Percentiles rank a stretch among this genome's conserved stretches.
Evolutionary conservation across 176 grass and related monocot genomes (phyloP).

Genomic region (Neostapfia colusana): DNA sequence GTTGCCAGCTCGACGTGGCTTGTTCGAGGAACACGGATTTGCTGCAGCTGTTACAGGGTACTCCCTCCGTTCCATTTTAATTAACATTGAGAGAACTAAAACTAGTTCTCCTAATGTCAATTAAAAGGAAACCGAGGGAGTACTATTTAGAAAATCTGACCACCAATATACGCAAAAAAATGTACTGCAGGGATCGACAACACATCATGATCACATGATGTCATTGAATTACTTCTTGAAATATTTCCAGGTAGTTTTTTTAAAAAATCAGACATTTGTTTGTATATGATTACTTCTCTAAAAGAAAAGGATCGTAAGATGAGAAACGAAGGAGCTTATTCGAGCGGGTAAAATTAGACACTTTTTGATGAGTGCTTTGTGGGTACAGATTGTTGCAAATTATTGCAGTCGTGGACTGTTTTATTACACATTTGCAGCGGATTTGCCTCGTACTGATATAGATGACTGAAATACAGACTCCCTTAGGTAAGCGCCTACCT

Average conservation of each 20-base stretch:
- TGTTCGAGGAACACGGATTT: not conserved
- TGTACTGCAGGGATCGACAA: too few relatives aligned
- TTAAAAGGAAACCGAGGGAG: too few relatives aligned
- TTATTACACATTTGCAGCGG: not conserved
- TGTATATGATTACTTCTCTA: not conserved
- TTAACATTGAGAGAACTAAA: too few relatives aligned
- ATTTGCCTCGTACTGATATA: not conserved
- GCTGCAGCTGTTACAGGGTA: constrained; percentile 11
- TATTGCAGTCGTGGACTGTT: not conserved
- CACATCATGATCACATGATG: too few relatives aligned
- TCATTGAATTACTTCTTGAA: too few relatives aligned
- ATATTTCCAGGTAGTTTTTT: too few relatives aligned
- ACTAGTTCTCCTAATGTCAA: too few relatives aligned
- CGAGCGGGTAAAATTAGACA: not conserved
- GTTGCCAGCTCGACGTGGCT: not conserved
- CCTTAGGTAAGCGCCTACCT: constrained; percentile 6
- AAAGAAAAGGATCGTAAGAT: not conserved
- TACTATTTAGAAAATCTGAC: too few relatives aligned
- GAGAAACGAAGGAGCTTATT: not conserved
- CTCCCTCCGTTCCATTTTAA: too few relatives aligned
- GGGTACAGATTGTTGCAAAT: not conserved
- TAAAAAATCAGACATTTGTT: too few relatives aligned
- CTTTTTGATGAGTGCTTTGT: not conserved
- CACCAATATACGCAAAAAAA: too few relatives aligned
- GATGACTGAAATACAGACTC: constrained; percentile 32